Percentiles rank a stretch among this genome's conserved stretches.
phyloP scores from a whole-genome alignment of 2,329 filamentous ascomycete species.

The Alternaria burnsii region DNA sequence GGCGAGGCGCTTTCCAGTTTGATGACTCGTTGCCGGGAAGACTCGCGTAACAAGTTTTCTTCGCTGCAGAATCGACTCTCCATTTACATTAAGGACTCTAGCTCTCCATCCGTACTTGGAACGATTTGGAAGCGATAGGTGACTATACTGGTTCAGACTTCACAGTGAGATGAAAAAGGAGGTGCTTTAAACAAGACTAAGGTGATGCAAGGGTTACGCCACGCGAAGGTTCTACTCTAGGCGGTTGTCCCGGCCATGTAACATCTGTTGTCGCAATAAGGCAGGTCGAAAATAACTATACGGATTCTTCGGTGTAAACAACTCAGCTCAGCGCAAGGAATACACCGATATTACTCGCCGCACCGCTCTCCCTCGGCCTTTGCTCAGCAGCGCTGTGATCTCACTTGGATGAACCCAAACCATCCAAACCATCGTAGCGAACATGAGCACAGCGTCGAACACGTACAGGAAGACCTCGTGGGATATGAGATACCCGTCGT shows the following conservation, averaged over 20 bases:
- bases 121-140: not conserved
- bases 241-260: not conserved
- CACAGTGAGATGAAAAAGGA: not conserved
- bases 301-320: too few relatives aligned
- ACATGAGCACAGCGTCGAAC: conserved; percentile 58
- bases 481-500: conserved; percentile 54
- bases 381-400: not conserved
- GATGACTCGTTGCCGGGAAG: not conserved
- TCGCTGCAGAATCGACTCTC: too few relatives aligned
- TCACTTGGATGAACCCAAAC: conserved; percentile 5
- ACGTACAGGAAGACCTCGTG: conserved; percentile 57
- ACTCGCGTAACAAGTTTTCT: too few relatives aligned
- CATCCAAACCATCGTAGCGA: conserved; percentile 49
- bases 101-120: not conserved
- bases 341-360: conserved; percentile 8
- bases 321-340: conserved; percentile 2
- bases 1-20: not conserved
- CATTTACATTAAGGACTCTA: too few relatives aligned
- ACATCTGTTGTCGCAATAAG: too few relatives aligned
- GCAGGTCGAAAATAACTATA: not conserved
- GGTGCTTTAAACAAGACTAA: not conserved
- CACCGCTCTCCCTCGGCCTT: conserved; percentile 6
- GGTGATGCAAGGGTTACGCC: not conserved
- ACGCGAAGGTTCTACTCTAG: not conserved
- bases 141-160: too few relatives aligned